Evolutionary conservation across 768 basidiomycete genomes (phyloP).

Genomic region (Leccinellum albellum): DNA sequence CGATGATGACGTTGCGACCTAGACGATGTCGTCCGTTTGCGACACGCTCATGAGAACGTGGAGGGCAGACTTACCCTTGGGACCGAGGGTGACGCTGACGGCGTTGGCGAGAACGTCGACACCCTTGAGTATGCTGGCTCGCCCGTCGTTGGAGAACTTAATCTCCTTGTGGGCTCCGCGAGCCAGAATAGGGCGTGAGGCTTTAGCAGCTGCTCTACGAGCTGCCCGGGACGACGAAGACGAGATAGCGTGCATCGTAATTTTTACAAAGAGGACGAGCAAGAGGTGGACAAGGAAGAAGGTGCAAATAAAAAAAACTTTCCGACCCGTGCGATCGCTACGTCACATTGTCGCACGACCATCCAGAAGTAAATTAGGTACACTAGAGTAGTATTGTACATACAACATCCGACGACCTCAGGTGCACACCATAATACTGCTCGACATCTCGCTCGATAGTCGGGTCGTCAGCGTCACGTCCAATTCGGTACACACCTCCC

Average conservation of each 20-base stretch:
- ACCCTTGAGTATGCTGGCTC: slow-evolving; percentile 90
- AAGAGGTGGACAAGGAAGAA: slow-evolving; percentile 10
- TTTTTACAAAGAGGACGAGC: slow-evolving; percentile 8
- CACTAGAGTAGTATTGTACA: not conserved
- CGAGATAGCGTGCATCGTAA: slow-evolving; percentile 68
- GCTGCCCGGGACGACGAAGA: slow-evolving; percentile 60
- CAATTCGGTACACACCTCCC: not conserved
- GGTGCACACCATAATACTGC: not conserved
- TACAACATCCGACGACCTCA: not conserved
- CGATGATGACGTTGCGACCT: slow-evolving; percentile 98
- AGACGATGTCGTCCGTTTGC: slow-evolving; percentile 12
- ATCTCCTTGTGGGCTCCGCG: slow-evolving; percentile 94
- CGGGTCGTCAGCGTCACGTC: not conserved
- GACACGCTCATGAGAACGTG: not conserved
- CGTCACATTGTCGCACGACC: not conserved
- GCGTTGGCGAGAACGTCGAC: slow-evolving; percentile 97
- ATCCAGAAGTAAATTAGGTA: no score
- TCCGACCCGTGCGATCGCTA: slow-evolving; percentile 1
- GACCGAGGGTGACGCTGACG: slow-evolving; percentile 93
- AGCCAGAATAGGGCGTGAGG: slow-evolving; percentile 47
- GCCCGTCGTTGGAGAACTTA: slow-evolving; percentile 92
- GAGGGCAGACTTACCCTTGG: slow-evolving; percentile 62
- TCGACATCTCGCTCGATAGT: not conserved
- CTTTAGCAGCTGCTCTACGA: slow-evolving; percentile 62
- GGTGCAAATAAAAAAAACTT: slow-evolving; percentile 13